These are phyloP conservation scores for Phalaenopsis aphrodite DNA, from an alignment of 106 monocot genomes.

Conservation along the genomic window DNA sequence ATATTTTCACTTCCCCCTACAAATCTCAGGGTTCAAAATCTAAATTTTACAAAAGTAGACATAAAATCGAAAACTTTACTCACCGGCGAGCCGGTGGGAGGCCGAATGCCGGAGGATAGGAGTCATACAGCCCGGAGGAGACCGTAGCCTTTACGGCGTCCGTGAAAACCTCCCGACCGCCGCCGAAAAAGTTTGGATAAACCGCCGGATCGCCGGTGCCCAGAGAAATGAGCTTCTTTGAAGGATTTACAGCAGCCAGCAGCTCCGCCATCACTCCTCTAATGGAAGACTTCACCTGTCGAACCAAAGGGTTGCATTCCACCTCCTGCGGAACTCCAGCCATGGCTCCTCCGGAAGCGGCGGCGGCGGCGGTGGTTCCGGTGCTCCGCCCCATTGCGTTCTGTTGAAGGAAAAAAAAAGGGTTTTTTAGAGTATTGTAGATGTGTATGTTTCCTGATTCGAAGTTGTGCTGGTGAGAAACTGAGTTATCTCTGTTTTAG, in stretches of 20 bases:
- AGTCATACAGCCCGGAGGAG: conserved; percentile 36
- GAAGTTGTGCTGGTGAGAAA: too few species aligned
- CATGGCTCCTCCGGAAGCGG: too few species aligned
- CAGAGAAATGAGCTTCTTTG: conserved; percentile 54
- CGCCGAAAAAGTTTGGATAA: conserved; percentile 39
- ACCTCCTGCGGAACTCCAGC: not conserved
- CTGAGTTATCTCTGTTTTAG: too few species aligned
- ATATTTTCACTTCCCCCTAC: too few species aligned
- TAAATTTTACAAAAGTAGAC: too few species aligned
- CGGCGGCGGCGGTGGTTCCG: too few species aligned
- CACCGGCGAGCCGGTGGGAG: conserved; percentile 51
- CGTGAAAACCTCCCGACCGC: conserved; percentile 7
- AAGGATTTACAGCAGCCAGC: conserved; percentile 20
- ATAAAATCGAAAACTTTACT: not conserved
- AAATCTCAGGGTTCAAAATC: too few species aligned
- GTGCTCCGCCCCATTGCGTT: too few species aligned
- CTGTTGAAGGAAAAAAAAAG: too few species aligned
- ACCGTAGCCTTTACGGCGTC: conserved; percentile 16
- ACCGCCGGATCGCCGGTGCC: conserved; percentile 65
- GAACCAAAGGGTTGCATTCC: conserved; percentile 45
- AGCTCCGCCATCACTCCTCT: conserved; percentile 57
- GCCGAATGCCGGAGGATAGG: conserved; percentile 65
- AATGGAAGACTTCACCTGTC: conserved; percentile 41
- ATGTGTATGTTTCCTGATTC: too few species aligned
- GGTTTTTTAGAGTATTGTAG: too few species aligned